Evolutionary conservation across 1,139 yeast genomes (phyloP).

Genomic region (Suhomyces bokatorum): DNA sequence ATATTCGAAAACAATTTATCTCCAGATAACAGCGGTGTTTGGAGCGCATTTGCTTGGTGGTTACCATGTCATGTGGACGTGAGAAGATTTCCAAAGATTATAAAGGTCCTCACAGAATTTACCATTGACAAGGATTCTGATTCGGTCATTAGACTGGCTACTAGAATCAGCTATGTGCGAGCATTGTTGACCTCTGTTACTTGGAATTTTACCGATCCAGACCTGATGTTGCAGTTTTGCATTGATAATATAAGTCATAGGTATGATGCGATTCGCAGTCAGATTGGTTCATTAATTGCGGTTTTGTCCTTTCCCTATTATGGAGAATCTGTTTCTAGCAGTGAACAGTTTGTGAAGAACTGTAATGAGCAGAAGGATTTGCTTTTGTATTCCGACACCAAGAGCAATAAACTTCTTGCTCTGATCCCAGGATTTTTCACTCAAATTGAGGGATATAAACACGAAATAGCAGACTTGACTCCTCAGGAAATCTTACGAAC

Average conservation of each 20-base stretch:
- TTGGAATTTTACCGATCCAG: slow-evolving; percentile 59
- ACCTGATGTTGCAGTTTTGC: slow-evolving; percentile 48
- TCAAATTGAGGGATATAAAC: slow-evolving; percentile 46
- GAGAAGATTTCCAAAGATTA: slow-evolving; percentile 63
- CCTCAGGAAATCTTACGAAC: slow-evolving; percentile 51
- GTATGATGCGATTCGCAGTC: slow-evolving; percentile 74
- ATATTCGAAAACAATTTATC: slow-evolving; percentile 63
- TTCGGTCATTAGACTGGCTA: slow-evolving; percentile 67
- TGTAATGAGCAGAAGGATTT: slow-evolving; percentile 28
- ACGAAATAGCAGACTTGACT: slow-evolving; percentile 30
- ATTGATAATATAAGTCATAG: slow-evolving; percentile 56
- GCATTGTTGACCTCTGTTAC: slow-evolving; percentile 55
- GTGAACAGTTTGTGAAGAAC: slow-evolving; percentile 43
- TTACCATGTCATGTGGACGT: slow-evolving; percentile 63
- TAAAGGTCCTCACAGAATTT: slow-evolving; percentile 47
- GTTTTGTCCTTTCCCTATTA: slow-evolving; percentile 55
- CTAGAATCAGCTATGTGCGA: slow-evolving; percentile 59
- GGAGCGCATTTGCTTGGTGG: slow-evolving; percentile 82
- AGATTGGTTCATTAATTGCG: slow-evolving; percentile 66
- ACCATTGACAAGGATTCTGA: slow-evolving; percentile 54
- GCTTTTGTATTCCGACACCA: slow-evolving; percentile 30
- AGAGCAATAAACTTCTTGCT: slow-evolving; percentile 22
- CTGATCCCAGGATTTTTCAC: slow-evolving; percentile 40
- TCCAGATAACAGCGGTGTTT: slow-evolving; percentile 73
- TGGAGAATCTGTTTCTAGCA: slow-evolving; percentile 48